Base-by-base conservation (phyloP, 2,329 filamentous ascomycete genomes). In the Pseudocercospora crystallina region DNA sequence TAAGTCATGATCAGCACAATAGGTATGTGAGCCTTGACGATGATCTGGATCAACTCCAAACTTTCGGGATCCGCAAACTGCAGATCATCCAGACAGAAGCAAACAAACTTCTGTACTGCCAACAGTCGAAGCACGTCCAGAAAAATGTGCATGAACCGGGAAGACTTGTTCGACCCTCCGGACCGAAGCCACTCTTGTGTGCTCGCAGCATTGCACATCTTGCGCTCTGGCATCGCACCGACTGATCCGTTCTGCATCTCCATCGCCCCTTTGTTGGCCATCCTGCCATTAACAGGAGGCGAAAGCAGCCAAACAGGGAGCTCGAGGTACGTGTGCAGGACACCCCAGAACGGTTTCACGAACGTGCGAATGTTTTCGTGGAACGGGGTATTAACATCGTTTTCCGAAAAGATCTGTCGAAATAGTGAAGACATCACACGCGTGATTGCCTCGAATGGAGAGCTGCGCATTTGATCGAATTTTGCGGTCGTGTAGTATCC, bases 61-160 rank as follows among this genome's bases (percentile, higher is more conserved):
- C 87, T 94, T 68, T 96, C 92, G 20, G 87, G 82, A 65, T 96
- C 92, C 5, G 90, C 90, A 68, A 90, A 94, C 62, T 96, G 90
- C 30, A 96, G 73, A 69, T 96, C 92, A 64, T 96, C 92, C 26
- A 96, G 73, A 61, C 85, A 90, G 61, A 96, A 85, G 64, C 89
- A 95, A 47, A 96, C 90, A 62, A 96, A 84, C 62, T 91, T 94
- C 66, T 91, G 85, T 14, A 85, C 79, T 0, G 89, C 87, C 48
- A 97, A 84, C 36, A 95, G 82, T 45, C 89, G 82, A 43, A 96
- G 71, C 8, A 96, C 86, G 60, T 96, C 91, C 39, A 96, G 74
- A 61, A 95, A 92, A 1, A 89, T 91, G 64, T 90, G 92, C 78
- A 92, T 88, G 49, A 96, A 80, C 10, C 89, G 84, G 58, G 89